These are phyloP conservation scores for Fusarium proliferatum DNA, from an alignment of 2,329 filamentous ascomycete genomes.

Conservation along the genomic window DNA sequence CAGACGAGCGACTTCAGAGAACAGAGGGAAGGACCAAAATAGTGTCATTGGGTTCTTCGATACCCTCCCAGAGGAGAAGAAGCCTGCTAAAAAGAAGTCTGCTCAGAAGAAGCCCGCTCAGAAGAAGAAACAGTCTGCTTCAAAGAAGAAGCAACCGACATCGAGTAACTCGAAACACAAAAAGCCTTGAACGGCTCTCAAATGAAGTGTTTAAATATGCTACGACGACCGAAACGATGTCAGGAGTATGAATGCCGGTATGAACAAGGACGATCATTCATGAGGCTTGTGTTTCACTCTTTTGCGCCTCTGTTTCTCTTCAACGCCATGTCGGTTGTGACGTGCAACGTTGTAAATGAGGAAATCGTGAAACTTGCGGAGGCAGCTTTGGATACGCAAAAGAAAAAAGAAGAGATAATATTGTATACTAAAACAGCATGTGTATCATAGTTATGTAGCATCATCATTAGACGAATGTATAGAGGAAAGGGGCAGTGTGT, in stretches of 20 bases:
- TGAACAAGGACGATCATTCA: background rate
- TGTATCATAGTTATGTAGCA: constrained; percentile 31
- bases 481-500: background rate
- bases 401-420: background rate
- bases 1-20: background rate
- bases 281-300: background rate
- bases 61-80: background rate
- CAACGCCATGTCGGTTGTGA: background rate
- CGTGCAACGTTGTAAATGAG: background rate
- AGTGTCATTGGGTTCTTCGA: constrained; percentile 8
- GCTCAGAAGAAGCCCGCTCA: background rate
- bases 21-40: background rate
- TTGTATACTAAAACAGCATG: constrained; percentile 10
- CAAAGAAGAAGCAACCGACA: background rate
- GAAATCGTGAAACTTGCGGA: background rate
- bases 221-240: background rate
- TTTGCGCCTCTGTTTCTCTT: background rate
- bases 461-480: background rate
- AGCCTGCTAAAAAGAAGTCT: background rate
- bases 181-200: background rate
- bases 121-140: no score
- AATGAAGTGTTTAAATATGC: background rate
- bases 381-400: background rate
- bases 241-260: background rate
- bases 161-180: background rate